phyloP scores from a whole-genome alignment of 768 basidiomycete genomes.

The Russula ochroleuca region DNA sequence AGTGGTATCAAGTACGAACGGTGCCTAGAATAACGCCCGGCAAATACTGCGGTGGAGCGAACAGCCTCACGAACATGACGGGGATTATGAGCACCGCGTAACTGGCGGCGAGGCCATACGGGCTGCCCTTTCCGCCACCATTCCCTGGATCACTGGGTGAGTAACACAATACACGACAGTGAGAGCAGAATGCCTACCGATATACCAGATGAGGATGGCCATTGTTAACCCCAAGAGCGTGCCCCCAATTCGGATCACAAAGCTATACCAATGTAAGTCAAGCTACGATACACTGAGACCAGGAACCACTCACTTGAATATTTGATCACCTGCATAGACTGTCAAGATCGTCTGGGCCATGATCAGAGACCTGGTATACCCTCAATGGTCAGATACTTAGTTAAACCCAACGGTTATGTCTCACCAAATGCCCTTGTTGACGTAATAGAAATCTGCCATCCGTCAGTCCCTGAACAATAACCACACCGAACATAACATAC shows the following conservation, averaged over 20 bases:
- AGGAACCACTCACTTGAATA: slow-evolving; percentile 40
- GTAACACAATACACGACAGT: neutral
- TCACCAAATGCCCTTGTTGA: slow-evolving; percentile 46
- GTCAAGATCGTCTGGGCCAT: slow-evolving; percentile 58
- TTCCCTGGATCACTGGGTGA: slow-evolving; percentile 35
- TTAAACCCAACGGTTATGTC: neutral
- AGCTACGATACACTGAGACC: neutral
- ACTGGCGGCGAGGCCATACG: slow-evolving; percentile 49
- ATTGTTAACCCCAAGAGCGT: slow-evolving; percentile 45
- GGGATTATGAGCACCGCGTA: slow-evolving; percentile 46
- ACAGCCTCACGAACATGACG: slow-evolving; percentile 47
- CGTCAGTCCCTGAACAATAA: slow-evolving; percentile 8
- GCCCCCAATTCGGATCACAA: slow-evolving; percentile 44
- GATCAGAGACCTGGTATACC: slow-evolving; percentile 45
- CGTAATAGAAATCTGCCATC: slow-evolving; percentile 40
- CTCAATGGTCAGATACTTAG: neutral
- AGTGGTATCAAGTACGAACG: slow-evolving; percentile 33
- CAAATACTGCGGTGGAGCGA: slow-evolving; percentile 40
- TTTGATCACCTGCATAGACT: slow-evolving; percentile 55
- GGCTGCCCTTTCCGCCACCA: slow-evolving; percentile 46
- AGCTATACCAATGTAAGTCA: slow-evolving; percentile 31
- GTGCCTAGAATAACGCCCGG: slow-evolving; percentile 37
- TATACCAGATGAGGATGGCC: slow-evolving; percentile 51
- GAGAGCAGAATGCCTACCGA: slow-evolving; percentile 33
- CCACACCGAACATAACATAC: slow-evolving; percentile 33